Evolutionary conservation across 257 asterid species (phyloP).

Genomic region (Buddleja alternifolia): DNA sequence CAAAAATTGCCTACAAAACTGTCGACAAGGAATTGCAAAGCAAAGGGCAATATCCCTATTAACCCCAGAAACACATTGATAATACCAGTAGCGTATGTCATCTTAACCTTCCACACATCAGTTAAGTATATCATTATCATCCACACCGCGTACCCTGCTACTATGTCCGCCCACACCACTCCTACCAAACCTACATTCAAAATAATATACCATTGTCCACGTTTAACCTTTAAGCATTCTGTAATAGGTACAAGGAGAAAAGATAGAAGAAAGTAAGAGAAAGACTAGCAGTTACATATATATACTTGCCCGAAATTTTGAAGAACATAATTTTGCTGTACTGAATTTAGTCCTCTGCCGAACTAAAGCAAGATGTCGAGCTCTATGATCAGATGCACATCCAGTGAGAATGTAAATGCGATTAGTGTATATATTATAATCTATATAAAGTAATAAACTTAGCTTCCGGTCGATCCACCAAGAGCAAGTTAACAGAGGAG

Average conservation of each 20-base stretch:
- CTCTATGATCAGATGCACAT: no score
- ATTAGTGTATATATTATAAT: no score
- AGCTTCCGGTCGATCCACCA: no score
- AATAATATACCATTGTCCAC: no score
- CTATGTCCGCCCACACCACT: slow-evolving; percentile 32
- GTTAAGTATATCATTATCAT: slow-evolving; percentile 37
- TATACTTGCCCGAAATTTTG: not conserved
- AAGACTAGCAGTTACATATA: no score
- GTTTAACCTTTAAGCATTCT: no score
- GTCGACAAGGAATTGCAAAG: slow-evolving; percentile 24
- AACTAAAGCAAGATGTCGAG: no score
- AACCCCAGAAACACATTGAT: slow-evolving; percentile 25
- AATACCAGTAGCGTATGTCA: slow-evolving; percentile 38
- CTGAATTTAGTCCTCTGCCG: not conserved
- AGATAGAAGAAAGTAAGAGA: no score
- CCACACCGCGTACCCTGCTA: slow-evolving; percentile 33
- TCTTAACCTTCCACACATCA: slow-evolving; percentile 34
- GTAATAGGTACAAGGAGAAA: no score
- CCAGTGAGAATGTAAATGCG: no score
- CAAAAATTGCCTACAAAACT: slow-evolving; percentile 25
- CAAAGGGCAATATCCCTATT: slow-evolving; percentile 8
- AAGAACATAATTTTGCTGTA: not conserved
- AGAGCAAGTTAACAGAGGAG: no score
- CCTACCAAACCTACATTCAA: slow-evolving; percentile 6
- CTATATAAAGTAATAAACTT: no score